Evolutionary conservation across 768 basidiomycete species (phyloP).

Genomic region (Sutorius australiensis): DNA sequence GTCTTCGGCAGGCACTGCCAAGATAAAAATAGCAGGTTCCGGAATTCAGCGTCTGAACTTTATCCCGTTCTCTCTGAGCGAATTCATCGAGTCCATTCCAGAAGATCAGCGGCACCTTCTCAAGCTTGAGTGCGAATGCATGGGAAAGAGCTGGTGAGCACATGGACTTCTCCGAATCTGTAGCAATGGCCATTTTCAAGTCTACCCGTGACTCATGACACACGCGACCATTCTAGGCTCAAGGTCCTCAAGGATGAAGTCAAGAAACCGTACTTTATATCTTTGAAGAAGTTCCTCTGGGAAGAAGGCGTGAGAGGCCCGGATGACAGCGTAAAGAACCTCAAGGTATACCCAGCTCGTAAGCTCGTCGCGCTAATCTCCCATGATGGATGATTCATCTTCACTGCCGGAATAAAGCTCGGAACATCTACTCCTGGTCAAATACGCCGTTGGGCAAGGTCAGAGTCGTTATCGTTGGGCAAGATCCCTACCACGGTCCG

Average conservation of each 20-base stretch:
- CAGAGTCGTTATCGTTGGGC: constrained; percentile 85
- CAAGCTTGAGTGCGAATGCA: constrained; percentile 63
- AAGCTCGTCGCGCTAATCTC: constrained; percentile 29
- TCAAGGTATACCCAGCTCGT: constrained; percentile 80
- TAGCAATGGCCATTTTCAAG: neutral
- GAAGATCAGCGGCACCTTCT: constrained; percentile 58
- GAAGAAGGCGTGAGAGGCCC: constrained; percentile 56
- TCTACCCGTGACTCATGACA: neutral
- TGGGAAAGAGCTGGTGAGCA: constrained; percentile 66
- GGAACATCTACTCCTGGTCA: constrained; percentile 90
- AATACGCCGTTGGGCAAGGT: constrained; percentile 81
- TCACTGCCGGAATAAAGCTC: constrained; percentile 43
- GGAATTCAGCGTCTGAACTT: constrained; percentile 46
- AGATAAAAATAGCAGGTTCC: constrained; percentile 9
- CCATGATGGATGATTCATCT: constrained; percentile 3
- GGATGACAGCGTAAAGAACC: constrained; percentile 40
- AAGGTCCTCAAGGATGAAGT: constrained; percentile 73
- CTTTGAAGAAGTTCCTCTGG: constrained; percentile 67
- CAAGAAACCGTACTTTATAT: constrained; percentile 70
- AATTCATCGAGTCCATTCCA: constrained; percentile 49
- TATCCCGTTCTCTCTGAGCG: constrained; percentile 62
- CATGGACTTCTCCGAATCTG: neutral
- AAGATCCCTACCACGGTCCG: constrained; percentile 81
- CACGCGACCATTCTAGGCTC: constrained; percentile 46
- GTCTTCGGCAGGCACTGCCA: constrained; percentile 16